These are phyloP conservation scores for Carex pumila DNA, from an alignment of 176 grass and related monocot species.

Conservation along the genomic window DNA sequence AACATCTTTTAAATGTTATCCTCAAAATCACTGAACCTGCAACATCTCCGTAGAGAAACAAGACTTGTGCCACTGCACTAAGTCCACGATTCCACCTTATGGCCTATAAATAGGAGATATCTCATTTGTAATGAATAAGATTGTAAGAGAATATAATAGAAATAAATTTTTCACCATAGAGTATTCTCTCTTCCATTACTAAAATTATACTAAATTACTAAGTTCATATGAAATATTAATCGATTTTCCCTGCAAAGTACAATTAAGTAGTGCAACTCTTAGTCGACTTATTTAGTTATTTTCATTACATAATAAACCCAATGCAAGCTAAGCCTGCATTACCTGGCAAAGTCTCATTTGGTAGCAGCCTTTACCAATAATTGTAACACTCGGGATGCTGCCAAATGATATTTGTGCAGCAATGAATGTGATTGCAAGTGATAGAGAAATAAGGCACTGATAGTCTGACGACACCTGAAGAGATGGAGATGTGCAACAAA, in stretches of 20 bases:
- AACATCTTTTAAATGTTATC: too few relatives aligned
- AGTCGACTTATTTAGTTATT: neutral
- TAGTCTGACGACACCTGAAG: neutral
- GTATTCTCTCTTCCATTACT: too few relatives aligned
- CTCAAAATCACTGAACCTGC: too few relatives aligned
- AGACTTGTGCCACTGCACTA: too few relatives aligned
- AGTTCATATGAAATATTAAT: too few relatives aligned
- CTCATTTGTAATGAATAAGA: too few relatives aligned
- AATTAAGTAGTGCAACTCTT: neutral
- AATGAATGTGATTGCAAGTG: conserved; percentile 19
- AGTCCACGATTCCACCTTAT: neutral
- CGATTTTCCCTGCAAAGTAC: conserved; percentile 46
- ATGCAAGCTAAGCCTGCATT: conserved; percentile 21
- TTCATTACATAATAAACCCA: neutral
- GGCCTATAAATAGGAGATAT: neutral
- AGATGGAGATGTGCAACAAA: neutral
- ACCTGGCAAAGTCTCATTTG: conserved; percentile 34
- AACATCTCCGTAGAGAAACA: too few relatives aligned
- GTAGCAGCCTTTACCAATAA: conserved; percentile 15
- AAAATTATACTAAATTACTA: too few relatives aligned
- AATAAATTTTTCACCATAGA: too few relatives aligned
- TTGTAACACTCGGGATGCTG: neutral
- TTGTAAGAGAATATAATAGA: too few relatives aligned
- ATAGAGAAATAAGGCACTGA: neutral
- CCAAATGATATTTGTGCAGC: conserved; percentile 63